Evolutionary conservation across 2,329 filamentous ascomycete species (phyloP).

Genomic region (Ceratocystis diversiconidia): DNA sequence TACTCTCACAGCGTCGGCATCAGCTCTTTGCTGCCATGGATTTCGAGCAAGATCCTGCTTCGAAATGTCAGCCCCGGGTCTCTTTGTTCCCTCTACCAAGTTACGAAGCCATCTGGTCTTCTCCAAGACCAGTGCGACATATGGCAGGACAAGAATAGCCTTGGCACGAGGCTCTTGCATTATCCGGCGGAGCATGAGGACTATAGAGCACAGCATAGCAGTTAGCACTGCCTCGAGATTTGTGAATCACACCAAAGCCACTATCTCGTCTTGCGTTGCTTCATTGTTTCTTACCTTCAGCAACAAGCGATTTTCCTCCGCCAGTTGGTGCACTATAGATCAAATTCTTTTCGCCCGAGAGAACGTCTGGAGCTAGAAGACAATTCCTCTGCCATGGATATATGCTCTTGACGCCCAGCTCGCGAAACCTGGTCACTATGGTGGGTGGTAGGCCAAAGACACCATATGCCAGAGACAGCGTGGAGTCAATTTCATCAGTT

Average conservation of each 20-base stretch:
- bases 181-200: constrained; percentile 58
- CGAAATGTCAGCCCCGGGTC: constrained; percentile 25
- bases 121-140: constrained; percentile 67
- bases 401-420: constrained; percentile 55
- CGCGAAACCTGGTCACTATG: constrained; percentile 49
- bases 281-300: constrained; percentile 33
- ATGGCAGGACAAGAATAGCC: constrained; percentile 58
- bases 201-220: constrained; percentile 22
- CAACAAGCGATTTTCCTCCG: constrained; percentile 63
- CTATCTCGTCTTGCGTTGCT: not conserved
- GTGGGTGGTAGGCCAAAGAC: constrained; percentile 46
- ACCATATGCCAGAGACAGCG: constrained; percentile 47
- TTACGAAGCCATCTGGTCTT: constrained; percentile 61
- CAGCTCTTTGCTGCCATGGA: constrained; percentile 40
- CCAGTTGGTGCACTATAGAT: constrained; percentile 72
- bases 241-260: not conserved
- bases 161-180: constrained; percentile 50
- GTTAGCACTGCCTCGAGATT: constrained; percentile 10
- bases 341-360: constrained; percentile 52
- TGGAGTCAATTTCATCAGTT: constrained; percentile 35
- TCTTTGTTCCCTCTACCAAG: constrained; percentile 45
- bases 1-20: constrained; percentile 47
- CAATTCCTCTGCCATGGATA: constrained; percentile 72
- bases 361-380: constrained; percentile 50
- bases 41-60: constrained; percentile 27